Evolutionary conservation across 1,139 yeast genomes (phyloP).

Genomic region (Saccharomycopsis phalli): DNA sequence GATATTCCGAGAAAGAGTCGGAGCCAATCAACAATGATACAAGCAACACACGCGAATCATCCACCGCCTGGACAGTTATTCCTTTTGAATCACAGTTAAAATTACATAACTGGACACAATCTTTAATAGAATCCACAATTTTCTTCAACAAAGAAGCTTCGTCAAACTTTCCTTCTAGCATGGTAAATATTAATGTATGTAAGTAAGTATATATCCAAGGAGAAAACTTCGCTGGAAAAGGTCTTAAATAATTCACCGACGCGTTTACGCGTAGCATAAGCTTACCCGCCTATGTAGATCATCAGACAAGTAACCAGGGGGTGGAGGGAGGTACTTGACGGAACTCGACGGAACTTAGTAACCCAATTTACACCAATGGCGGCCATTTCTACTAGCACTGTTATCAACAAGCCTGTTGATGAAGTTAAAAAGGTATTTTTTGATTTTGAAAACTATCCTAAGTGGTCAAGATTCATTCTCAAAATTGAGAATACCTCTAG

Average conservation of each 20-base stretch:
- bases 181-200: conserved; percentile 26
- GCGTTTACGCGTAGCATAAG: too few species aligned
- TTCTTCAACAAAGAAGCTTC: conserved; percentile 88
- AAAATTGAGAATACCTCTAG: background rate
- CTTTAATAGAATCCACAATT: conserved; percentile 86
- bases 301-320: too few species aligned
- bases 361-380: too few species aligned
- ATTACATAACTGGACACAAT: conserved; percentile 88
- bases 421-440: conserved; percentile 2
- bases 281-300: too few species aligned
- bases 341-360: too few species aligned
- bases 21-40: conserved; percentile 83
- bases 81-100: conserved; percentile 95
- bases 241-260: too few species aligned
- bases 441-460: background rate
- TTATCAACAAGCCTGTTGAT: conserved; percentile 1
- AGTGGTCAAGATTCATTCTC: conserved; percentile 4
- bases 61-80: conserved; percentile 94
- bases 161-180: conserved; percentile 97
- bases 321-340: too few species aligned
- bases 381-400: background rate
- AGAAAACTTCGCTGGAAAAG: too few species aligned
- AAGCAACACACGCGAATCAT: conserved; percentile 89
- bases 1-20: conserved; percentile 84
- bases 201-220: too few species aligned